These are phyloP conservation scores for Zymoseptoria ardabiliae DNA, from an alignment of 2,329 filamentous ascomycete genomes.

Conservation along the genomic window DNA sequence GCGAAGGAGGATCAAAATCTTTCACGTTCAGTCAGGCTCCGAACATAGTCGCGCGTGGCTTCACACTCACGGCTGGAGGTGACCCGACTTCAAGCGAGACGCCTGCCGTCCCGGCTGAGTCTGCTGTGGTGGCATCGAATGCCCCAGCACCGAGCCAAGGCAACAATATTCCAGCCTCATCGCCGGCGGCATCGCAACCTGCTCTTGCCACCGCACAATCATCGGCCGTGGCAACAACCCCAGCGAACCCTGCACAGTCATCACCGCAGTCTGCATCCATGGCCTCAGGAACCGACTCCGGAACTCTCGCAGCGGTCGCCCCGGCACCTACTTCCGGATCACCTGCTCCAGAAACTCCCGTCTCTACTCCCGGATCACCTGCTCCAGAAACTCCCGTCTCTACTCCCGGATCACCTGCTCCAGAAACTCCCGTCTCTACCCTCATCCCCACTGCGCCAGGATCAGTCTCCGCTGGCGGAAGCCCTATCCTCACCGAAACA, in stretches of 20 bases:
- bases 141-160: background rate
- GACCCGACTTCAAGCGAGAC: background rate
- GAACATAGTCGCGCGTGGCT: background rate
- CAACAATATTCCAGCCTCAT: background rate
- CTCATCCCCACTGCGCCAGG: background rate
- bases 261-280: background rate
- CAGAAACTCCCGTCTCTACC: background rate
- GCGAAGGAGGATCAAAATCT: background rate
- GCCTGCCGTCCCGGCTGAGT: background rate
- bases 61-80: background rate
- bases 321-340: no score
- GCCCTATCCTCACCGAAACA: slow-evolving; percentile 1
- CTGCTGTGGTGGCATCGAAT: background rate
- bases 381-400: background rate
- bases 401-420: background rate
- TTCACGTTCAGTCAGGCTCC: background rate
- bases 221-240: background rate
- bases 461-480: background rate
- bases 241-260: background rate
- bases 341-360: background rate
- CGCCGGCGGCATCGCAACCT: background rate
- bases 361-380: background rate
- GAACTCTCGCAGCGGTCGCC: background rate
- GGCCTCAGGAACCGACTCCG: background rate
- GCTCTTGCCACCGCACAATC: background rate